Percentiles rank a stretch among this genome's conserved stretches.
Evolutionary conservation across 352 stramenopile species (phyloP).

Genomic region (Hyaloperonospora brassicae): DNA sequence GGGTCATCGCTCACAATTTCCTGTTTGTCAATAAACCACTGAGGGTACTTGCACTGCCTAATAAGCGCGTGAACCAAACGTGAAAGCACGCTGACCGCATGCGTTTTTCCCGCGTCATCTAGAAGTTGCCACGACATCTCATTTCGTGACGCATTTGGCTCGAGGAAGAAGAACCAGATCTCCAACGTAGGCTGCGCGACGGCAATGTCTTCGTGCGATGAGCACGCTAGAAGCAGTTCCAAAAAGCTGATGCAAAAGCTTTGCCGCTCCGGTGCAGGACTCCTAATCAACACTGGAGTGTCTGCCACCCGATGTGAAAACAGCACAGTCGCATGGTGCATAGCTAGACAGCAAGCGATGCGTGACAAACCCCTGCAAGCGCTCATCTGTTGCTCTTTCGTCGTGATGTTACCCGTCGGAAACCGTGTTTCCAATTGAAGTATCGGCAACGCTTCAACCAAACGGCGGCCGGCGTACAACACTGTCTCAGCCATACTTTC

Average conservation of each 20-base stretch:
- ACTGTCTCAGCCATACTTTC: constrained; percentile 28
- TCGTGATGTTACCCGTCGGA: constrained; percentile 4
- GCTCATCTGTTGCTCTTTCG: constrained; percentile 21
- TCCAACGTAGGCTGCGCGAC: constrained; percentile 69
- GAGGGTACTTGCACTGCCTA: constrained; percentile 50
- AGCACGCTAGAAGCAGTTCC: constrained; percentile 56
- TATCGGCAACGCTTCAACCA: constrained; percentile 23
- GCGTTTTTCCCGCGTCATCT: constrained; percentile 19
- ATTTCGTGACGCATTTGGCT: constrained; percentile 37
- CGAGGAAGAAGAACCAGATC: constrained; percentile 85
- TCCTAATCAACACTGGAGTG: not conserved
- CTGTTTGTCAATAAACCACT: constrained; percentile 47
- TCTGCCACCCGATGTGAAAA: constrained; percentile 16
- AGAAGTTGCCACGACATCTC: constrained; percentile 40
- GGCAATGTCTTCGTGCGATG: constrained; percentile 40
- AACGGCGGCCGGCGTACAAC: constrained; percentile 16
- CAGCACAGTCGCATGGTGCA: constrained; percentile 35
- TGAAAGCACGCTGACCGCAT: constrained; percentile 42
- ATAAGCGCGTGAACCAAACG: constrained; percentile 65
- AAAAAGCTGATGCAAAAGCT: constrained; percentile 35
- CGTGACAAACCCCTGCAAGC: constrained; percentile 35
- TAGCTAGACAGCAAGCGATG: constrained; percentile 37
- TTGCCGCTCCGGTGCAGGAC: not conserved
- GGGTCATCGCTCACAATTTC: constrained; percentile 47
- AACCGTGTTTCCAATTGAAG: constrained; percentile 12